Base-by-base conservation (phyloP, 345 rosid species). In the Gynandropsis gynandra region DNA sequence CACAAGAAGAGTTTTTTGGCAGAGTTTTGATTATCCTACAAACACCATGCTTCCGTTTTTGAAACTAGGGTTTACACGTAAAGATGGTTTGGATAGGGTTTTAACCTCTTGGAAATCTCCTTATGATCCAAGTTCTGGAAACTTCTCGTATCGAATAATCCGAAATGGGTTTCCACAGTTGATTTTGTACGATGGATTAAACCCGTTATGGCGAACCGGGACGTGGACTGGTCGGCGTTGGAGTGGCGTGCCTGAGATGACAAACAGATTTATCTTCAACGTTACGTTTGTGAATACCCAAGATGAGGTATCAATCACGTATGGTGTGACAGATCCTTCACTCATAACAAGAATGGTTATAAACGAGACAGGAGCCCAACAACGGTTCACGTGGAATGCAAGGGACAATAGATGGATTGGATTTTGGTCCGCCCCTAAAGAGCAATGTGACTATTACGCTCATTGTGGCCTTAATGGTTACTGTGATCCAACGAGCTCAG, bases 181-280 rank as follows among this genome's bases (percentile, higher is more conserved):
- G 54, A 40, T 65, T 14, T 19, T 83, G 16, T 80, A 78, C 50
- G 58, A 70, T n/a, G 81, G 72, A 16, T 27, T 32, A 8, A 8
- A 0, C 4, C 59, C 42, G 4, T 38, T 53, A 52, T 81, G 80
- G 83, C 79, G 93, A 31, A 59, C 50, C 4, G 89, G 89, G 4
- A 58, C 80, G 15, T 77, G 86, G 89, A 81, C 76, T 6, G 85
- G 87, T 5, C 53, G 38, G 10, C 71, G 80, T 58, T 81, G 79
- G 93, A 81, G 72, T 39, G 90, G 88, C 11, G 75, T 87, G 13
- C 94, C 88, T 2, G 75, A 64, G 45, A 80, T 83, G 87, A 54
- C 69, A 4, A 35, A 9, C 9, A 42, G 9, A 39, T 74, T 19
- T 42, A 79, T 76, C 33, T 77, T 60, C 18, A 67, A 63, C 24